Percentiles rank a stretch among this genome's conserved stretches.
Evolutionary conservation across 129 eudicot species (phyloP).

Genomic region (Chrysanthemum makinoi): DNA sequence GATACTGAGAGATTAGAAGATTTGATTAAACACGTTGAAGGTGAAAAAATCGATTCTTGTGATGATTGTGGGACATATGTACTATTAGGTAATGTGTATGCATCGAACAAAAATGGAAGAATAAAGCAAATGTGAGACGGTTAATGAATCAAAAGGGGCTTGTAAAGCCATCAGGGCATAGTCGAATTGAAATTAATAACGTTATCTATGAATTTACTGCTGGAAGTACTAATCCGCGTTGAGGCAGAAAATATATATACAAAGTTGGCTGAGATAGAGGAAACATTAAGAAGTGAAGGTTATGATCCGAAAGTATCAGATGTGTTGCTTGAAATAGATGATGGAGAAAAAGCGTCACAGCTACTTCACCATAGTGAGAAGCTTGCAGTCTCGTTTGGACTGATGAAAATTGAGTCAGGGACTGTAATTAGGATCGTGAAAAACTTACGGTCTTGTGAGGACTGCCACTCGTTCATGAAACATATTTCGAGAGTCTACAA

Average conservation of each 20-base stretch:
- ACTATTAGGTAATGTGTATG: constrained; percentile 41
- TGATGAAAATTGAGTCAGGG: constrained; percentile 36
- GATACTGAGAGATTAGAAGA: constrained; percentile 37
- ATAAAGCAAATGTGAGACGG: constrained; percentile 35
- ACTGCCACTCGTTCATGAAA: constrained; percentile 53
- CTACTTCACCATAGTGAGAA: constrained; percentile 54
- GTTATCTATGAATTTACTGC: constrained; percentile 42
- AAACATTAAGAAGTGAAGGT: constrained; percentile 25
- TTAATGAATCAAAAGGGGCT: constrained; percentile 39
- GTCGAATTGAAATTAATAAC: constrained; percentile 37
- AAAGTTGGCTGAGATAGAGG: constrained; percentile 36
- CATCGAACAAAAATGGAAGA: constrained; percentile 47
- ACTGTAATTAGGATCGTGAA: constrained; percentile 42
- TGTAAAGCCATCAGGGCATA: constrained; percentile 43
- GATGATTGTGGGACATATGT: constrained; percentile 43
- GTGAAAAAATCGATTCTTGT: constrained; percentile 23
- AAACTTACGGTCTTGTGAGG: constrained; percentile 51
- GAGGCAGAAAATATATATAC: constrained; percentile 37
- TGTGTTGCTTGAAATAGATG: constrained; percentile 45
- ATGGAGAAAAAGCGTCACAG: constrained; percentile 44
- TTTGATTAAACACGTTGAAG: constrained; percentile 35
- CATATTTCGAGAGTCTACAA: constrained; percentile 35
- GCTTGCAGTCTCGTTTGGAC: constrained; percentile 49
- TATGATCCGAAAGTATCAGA: constrained; percentile 39
- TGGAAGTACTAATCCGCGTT: constrained; percentile 35